phyloP scores from a whole-genome alignment of 108 stramenopile species.

The Pseudonitzschia multiseries region DNA sequence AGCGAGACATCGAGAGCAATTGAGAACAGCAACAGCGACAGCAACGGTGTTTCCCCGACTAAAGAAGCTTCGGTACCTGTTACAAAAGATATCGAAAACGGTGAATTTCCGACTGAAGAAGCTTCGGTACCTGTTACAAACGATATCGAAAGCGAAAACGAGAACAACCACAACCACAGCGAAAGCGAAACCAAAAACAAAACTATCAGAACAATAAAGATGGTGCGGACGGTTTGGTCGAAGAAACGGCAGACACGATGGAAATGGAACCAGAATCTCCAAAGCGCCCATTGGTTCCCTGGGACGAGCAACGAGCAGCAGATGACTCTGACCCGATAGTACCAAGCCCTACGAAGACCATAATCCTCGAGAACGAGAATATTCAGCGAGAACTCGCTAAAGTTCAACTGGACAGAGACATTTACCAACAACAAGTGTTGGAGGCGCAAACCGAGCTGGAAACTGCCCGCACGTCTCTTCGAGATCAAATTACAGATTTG shows the following conservation, averaged over 20 bases:
- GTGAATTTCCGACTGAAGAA: too few relatives aligned
- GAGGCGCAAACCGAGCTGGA: slow-evolving; percentile 2
- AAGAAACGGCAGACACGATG: not conserved
- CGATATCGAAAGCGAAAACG: not conserved
- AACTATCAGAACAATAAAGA: not conserved
- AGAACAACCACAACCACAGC: not conserved
- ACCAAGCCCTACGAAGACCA: not conserved
- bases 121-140: not conserved
- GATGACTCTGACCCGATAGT: not conserved
- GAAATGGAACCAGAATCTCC: not conserved
- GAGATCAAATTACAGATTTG: slow-evolving; percentile 2
- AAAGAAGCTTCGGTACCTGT: too few relatives aligned
- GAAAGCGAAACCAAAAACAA: not conserved
- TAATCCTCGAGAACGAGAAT: not conserved
- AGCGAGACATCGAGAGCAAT: not conserved
- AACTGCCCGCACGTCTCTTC: slow-evolving; percentile 6
- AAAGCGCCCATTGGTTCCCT: not conserved
- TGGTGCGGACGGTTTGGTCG: not conserved
- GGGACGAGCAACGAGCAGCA: not conserved
- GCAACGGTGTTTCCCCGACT: too few relatives aligned
- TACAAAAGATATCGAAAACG: not conserved
- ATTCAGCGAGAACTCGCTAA: slow-evolving; percentile 12
- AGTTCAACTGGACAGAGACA: slow-evolving; percentile 7
- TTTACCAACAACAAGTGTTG: not conserved
- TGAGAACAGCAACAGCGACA: not conserved